These are phyloP conservation scores for Leccinum imitatum DNA, from an alignment of 768 basidiomycete species.

Conservation along the genomic window DNA sequence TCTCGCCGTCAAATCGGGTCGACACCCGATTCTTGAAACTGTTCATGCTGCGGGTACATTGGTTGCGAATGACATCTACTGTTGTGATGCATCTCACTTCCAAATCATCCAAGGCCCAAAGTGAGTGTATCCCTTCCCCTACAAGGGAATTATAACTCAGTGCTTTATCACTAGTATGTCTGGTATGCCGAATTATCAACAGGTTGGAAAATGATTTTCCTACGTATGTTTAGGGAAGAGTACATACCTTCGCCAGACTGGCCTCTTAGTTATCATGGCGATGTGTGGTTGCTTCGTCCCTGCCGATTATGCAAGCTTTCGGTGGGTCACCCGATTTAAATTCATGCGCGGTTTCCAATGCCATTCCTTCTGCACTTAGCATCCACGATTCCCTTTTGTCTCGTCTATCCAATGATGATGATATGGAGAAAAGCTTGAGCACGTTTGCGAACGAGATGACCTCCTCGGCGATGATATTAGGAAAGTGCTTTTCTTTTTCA, in stretches of 20 bases:
- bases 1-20: constrained; percentile 82
- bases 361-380: constrained; percentile 35
- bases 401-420: constrained; percentile 91
- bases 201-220: not conserved
- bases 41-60: constrained; percentile 65
- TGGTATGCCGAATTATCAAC: constrained; percentile 28
- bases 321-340: constrained; percentile 36
- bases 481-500: constrained; percentile 34
- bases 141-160: not conserved
- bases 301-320: constrained; percentile 89
- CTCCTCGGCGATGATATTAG: constrained; percentile 86
- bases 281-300: constrained; percentile 93
- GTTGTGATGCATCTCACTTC: constrained; percentile 79
- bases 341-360: not conserved
- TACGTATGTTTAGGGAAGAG: constrained; percentile 65
- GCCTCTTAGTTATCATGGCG: constrained; percentile 79
- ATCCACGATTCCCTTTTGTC: constrained; percentile 83
- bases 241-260: constrained; percentile 88
- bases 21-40: constrained; percentile 85
- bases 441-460: constrained; percentile 98
- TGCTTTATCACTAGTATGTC: constrained; percentile 52
- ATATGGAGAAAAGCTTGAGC: constrained; percentile 84
- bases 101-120: constrained; percentile 93
- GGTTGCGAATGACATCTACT: constrained; percentile 90
- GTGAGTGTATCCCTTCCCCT: constrained; percentile 40